Evolutionary conservation across 768 basidiomycete genomes (phyloP), one percentile per base, ranked within the genome.

Genomic region (Podaxis pistillaris): DNA sequence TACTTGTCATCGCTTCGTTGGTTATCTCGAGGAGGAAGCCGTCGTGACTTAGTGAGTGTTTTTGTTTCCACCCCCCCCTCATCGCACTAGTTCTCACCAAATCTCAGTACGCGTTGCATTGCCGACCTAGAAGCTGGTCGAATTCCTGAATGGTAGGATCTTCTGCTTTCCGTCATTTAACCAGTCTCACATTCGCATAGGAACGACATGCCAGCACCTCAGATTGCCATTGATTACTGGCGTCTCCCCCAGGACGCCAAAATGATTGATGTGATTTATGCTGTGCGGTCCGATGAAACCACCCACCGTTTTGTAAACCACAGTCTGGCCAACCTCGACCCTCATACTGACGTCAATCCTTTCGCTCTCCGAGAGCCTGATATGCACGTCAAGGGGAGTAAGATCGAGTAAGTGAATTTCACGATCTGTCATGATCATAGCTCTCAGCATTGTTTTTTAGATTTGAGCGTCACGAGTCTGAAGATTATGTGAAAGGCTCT

Each of bases 251-350:
- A 83, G 2, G 74, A 90, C 67, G 91, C 94, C 0, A 94, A 84
- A 68, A 76, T 98, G 63, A 78, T 93, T 19, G 96, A 98, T 68
- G 89, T 96, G 52, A 82, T 98, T 54, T 93, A 93, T 69, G 94
- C 94, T 37, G 92, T 98, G 37, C 84, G 96, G 68, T 93, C 92
- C 15, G 96, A 98, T 73, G 96, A 98, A 72, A 85, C 91, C 0
- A 94, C 91, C 0, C 96, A 98, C 70, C 83, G 94, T 55, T 98
- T 98, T 69, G 94, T 96, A 66, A 98, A 98, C 74, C 96, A 98
- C 77, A 93, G 91, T 62, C 79, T 98, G 38, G 96, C 95, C 3
- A 95, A 94, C 75, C 80, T 99, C 55, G 78, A 93, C 66, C 79
- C 81, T 33, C 72, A 81, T 37, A 85, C 83, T 38, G 96, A 98